Evolutionary conservation across 2,329 filamentous ascomycete genomes (phyloP).

Genomic region (Dryadomyces quercus-mongolicae): DNA sequence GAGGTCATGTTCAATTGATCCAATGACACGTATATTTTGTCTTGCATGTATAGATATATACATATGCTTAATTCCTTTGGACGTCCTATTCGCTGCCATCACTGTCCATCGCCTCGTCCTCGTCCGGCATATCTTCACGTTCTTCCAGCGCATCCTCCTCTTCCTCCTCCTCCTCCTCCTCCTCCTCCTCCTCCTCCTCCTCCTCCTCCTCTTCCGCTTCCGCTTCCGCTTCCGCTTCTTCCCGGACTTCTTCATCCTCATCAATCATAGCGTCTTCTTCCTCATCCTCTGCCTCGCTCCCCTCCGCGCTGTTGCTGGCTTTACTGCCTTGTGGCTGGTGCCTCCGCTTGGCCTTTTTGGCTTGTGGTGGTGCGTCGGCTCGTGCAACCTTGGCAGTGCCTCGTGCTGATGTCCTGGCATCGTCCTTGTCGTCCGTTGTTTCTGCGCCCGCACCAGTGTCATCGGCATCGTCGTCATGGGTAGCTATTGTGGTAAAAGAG

Average conservation of each 20-base stretch:
- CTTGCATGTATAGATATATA: not conserved
- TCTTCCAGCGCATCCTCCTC: conserved; percentile 35
- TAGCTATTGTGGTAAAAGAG: not conserved
- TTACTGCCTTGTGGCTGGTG: conserved; percentile 9
- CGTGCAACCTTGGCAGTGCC: not conserved
- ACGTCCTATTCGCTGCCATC: conserved; percentile 39
- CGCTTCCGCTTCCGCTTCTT: conserved; percentile 21
- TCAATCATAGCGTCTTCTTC: conserved; percentile 22
- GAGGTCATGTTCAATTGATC: not conserved
- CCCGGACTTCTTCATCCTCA: conserved; percentile 19
- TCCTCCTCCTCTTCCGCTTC: conserved; percentile 32
- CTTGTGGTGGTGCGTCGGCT: conserved; percentile 14
- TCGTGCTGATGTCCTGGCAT: not conserved
- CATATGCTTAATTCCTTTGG: not conserved
- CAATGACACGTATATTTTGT: not conserved
- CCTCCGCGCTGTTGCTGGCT: conserved; percentile 16
- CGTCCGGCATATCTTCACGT: conserved; percentile 23
- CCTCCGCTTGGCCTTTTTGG: conserved; percentile 26
- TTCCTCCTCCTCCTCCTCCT: conserved; percentile 26
- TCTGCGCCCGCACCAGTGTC: not conserved
- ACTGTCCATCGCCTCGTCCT: conserved; percentile 51
- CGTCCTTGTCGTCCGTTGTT: not conserved
- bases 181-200: conserved; percentile 36
- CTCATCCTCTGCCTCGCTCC: conserved; percentile 22
- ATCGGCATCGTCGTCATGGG: conserved; percentile 9